Evolutionary conservation across 768 basidiomycete species (phyloP), one percentile per base, ranked within the genome.

Genomic region (Tephrocybe sp.): DNA sequence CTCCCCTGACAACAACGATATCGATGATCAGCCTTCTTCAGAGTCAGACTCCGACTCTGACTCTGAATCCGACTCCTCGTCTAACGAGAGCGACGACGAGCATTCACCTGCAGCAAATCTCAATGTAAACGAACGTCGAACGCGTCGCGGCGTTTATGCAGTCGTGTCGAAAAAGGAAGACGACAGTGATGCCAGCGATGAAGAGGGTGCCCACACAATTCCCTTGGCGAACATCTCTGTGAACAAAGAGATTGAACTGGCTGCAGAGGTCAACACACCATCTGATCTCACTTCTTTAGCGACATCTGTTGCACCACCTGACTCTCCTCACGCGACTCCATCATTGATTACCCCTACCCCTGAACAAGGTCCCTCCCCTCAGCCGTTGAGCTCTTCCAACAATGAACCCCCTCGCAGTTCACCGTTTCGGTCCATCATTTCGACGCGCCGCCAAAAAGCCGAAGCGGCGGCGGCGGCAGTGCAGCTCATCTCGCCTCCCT

Each of bases 81-180:
- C 68, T 31, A 66, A 60, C 56, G 68, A 68, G 23, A 66, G 70
- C 17, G 74, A 73, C 48, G 72, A 70, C 51, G 77, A 78, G 53
- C 69, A 63, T 16, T 58, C 65, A 43, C 55, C 36, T 41, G 48
- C 62, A 43, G 60, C 73, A 49, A 54, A 61, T 39, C 67, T 83
- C 48, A 87, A 92, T 59, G 68, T 90, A 54, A 85, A 92, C 60
- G 89, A 91, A 64, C 77, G 89, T 34, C 75, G 89, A 55, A 92
- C 89, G 43, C 82, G 89, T 26, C 78, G 89, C 36, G 89, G 89
- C 30, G 89, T 92, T 14, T 92, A 92, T 63, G 85, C 86, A 23
- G 79, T 88, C 35, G 68, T 84, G 55, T 74, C 77, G 55, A 76
- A 80, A 53, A 74, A 77, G 52, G 79, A 77, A 49, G 78, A 83